phyloP scores from a whole-genome alignment of 257 asterid genomes.

The Solanum raphanifolium region DNA sequence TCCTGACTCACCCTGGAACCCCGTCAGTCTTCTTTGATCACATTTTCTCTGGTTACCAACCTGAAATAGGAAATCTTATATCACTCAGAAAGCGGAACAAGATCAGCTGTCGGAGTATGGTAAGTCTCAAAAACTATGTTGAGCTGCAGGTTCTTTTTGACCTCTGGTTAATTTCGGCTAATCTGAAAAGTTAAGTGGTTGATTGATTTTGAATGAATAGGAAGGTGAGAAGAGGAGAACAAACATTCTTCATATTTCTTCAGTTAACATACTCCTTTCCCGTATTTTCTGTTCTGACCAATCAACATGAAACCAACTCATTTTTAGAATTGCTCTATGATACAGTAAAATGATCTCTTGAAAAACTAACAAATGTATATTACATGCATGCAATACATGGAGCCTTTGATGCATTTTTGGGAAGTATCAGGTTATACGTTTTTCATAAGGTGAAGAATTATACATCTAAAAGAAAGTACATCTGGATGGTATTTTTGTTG shows the following conservation, averaged over 20 bases:
- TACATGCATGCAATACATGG: background rate
- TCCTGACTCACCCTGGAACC: conserved; percentile 86
- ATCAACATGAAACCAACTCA: background rate
- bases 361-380: background rate
- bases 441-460: background rate
- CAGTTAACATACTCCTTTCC: background rate
- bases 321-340: background rate
- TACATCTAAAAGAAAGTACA: background rate
- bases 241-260: background rate
- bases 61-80: conserved; percentile 47
- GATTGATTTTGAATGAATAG: background rate
- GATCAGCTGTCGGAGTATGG: conserved; percentile 82
- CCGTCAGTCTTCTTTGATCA: conserved; percentile 93
- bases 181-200: background rate
- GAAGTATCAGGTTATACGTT: background rate
- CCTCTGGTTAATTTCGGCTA: background rate
- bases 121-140: conserved; percentile 24
- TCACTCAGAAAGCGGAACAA: conserved; percentile 64
- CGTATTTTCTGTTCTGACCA: background rate
- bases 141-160: background rate
- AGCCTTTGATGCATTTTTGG: background rate
- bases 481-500: background rate
- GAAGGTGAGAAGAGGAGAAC: background rate
- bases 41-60: conserved; percentile 47
- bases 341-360: background rate